Base-by-base conservation (phyloP, 108 stramenopile species). In the Skeletonema menzelii region DNA sequence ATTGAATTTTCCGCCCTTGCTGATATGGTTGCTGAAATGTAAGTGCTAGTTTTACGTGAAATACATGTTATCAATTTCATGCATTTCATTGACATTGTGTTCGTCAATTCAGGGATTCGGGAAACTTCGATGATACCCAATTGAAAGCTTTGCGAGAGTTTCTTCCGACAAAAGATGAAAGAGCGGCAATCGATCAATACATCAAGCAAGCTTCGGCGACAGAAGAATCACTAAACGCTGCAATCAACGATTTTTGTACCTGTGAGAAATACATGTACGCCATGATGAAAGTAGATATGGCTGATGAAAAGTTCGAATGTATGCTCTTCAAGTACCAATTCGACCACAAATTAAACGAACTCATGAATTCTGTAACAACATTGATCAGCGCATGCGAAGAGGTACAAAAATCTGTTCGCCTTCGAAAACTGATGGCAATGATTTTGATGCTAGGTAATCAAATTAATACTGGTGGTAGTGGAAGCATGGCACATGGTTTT, bases 361-460 rank as follows among this genome's bases (percentile, higher is more conserved):
- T 91, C 8, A 87, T 82, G 69, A 79, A 77, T 5, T 81, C 76
- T 14, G 70, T 91, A 4, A 79, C 71, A 5, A 85, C 77, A 24
- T 67, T 97, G 40, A 82, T 86, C 24, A 70, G 75, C 55, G 96
- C 96, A 8, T 94, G 94, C 69, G 91, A 95, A 58, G 91, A 95
- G 63, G 82, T 95, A 10, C 75, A 87, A 42, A 69, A 84, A 13
- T 88, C 87, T 26, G 84, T 82, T 26, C 80, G 85, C 14, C 86
- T 97, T 15, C 75, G 88, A 69, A 89, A 93, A 73, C 83, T 97
- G 27, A 90, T 97, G 86, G 93, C 90, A 27, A 90, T 95, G 66
- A 93, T 95, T 73, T 77, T 97, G 59, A 93, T 91, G 42, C 75
- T 97, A 20, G 97, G 95, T 3, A 97, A 97, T 83, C 88, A 93